Evolutionary conservation across 345 rosid species (phyloP).

Genomic region (Lepidium didymum): DNA sequence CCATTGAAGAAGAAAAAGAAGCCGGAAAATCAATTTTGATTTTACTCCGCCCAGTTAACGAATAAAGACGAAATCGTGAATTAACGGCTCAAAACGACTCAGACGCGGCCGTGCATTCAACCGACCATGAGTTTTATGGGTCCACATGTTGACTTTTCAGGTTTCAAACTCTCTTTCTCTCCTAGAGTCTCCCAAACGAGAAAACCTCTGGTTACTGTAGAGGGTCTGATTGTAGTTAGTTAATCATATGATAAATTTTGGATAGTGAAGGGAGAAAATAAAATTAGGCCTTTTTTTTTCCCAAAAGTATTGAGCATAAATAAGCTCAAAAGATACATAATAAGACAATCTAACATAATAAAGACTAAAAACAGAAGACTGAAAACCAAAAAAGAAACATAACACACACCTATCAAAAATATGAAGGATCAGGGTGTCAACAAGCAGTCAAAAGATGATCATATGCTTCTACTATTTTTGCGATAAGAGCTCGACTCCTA

Average conservation of each 20-base stretch:
- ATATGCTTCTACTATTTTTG: too few species aligned
- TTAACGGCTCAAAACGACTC: slow-evolving; percentile 36
- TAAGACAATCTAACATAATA: too few species aligned
- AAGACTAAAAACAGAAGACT: too few species aligned
- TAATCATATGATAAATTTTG: too few species aligned
- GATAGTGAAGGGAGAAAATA: neutral
- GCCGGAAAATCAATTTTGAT: neutral
- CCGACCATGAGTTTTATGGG: neutral
- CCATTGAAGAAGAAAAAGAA: slow-evolving; percentile 15
- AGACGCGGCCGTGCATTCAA: slow-evolving; percentile 8
- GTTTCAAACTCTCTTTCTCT: neutral
- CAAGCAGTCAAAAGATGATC: too few species aligned
- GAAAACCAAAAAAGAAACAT: too few species aligned
- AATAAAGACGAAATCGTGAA: slow-evolving; percentile 24
- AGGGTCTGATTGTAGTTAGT: neutral
- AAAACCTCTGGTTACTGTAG: neutral
- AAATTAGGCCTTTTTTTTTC: too few species aligned
- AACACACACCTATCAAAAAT: too few species aligned
- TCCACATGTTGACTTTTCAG: neutral
- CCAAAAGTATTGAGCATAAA: too few species aligned
- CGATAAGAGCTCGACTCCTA: too few species aligned
- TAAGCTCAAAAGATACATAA: too few species aligned
- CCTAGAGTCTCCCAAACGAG: neutral
- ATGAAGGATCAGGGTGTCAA: too few species aligned
- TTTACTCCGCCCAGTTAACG: slow-evolving; percentile 7